These are phyloP conservation scores for Grosmannia clavigera DNA, from an alignment of 2,329 filamentous ascomycete species.

Conservation along the genomic window DNA sequence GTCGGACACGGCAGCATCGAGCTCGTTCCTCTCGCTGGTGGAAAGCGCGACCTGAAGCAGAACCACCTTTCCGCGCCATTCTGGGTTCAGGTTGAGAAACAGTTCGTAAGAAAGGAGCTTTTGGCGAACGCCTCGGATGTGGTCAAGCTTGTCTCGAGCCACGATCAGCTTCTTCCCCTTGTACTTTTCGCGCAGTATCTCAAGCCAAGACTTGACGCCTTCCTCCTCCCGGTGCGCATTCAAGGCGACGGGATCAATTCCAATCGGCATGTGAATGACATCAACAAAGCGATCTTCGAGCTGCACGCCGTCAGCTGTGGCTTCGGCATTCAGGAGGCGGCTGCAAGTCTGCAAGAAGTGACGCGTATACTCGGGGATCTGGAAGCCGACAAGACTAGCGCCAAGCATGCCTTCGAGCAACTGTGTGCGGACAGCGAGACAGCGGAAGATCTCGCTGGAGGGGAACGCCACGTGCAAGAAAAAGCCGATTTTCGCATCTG, in stretches of 20 bases:
- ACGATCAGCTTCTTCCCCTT: slow-evolving; percentile 83
- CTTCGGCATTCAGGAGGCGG: slow-evolving; percentile 79
- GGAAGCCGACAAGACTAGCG: slow-evolving; percentile 85
- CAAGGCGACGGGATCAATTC: slow-evolving; percentile 74
- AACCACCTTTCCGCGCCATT: slow-evolving; percentile 80
- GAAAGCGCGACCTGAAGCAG: slow-evolving; percentile 91
- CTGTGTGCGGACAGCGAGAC: slow-evolving; percentile 73
- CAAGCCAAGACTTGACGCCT: slow-evolving; percentile 67
- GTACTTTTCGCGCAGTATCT: slow-evolving; percentile 72
- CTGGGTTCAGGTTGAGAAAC: slow-evolving; percentile 85
- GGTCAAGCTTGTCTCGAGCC: slow-evolving; percentile 85
- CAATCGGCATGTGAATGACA: slow-evolving; percentile 74
- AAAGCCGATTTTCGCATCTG: slow-evolving; percentile 90
- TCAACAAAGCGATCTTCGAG: slow-evolving; percentile 90
- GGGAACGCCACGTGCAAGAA: slow-evolving; percentile 93
- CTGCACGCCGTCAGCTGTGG: slow-evolving; percentile 76
- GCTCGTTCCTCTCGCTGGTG: slow-evolving; percentile 73
- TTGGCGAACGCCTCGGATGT: slow-evolving; percentile 82
- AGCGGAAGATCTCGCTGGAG: slow-evolving; percentile 91
- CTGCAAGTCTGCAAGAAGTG: slow-evolving; percentile 96
- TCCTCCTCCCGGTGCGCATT: slow-evolving; percentile 56
- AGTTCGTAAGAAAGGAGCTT: slow-evolving; percentile 87
- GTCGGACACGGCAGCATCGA: slow-evolving; percentile 80
- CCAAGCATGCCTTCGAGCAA: slow-evolving; percentile 87
- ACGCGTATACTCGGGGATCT: slow-evolving; percentile 82